Evolutionary conservation across 176 grass and related monocot genomes (phyloP).

Genomic region (Saccharum spontaneum): DNA sequence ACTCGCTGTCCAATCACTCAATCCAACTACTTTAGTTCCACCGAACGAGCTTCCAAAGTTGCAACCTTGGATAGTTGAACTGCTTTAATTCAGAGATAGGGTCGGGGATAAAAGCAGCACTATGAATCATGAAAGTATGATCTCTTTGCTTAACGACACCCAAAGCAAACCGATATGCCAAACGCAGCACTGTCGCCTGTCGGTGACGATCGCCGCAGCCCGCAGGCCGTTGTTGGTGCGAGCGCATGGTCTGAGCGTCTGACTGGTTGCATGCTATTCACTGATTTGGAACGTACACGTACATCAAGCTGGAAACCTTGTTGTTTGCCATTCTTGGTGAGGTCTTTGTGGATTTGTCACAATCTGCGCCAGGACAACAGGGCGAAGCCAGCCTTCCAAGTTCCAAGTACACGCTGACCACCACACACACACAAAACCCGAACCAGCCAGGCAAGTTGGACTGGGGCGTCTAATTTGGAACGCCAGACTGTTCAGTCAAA

Average conservation of each 20-base stretch:
- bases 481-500: background rate
- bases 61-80: constrained; percentile 7
- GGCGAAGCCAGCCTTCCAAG: too few relatives aligned
- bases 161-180: background rate
- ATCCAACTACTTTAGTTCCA: background rate
- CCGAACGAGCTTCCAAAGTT: background rate
- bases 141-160: background rate
- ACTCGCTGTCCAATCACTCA: background rate
- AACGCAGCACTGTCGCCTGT: background rate
- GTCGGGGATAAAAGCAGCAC: background rate
- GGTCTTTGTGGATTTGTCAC: background rate
- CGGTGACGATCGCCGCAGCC: background rate
- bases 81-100: background rate
- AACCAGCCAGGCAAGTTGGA: constrained; percentile 16
- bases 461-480: background rate
- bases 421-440: background rate
- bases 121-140: background rate
- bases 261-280: background rate
- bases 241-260: background rate
- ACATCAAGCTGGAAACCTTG: background rate
- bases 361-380: too few relatives aligned
- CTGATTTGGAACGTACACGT: background rate
- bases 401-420: background rate
- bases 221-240: background rate
- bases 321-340: background rate